Percentiles rank a stretch among this genome's conserved stretches.
Conservation (phyloP, 2,329 filamentous ascomycete species). For the Cytospora schulzeri region DNA sequence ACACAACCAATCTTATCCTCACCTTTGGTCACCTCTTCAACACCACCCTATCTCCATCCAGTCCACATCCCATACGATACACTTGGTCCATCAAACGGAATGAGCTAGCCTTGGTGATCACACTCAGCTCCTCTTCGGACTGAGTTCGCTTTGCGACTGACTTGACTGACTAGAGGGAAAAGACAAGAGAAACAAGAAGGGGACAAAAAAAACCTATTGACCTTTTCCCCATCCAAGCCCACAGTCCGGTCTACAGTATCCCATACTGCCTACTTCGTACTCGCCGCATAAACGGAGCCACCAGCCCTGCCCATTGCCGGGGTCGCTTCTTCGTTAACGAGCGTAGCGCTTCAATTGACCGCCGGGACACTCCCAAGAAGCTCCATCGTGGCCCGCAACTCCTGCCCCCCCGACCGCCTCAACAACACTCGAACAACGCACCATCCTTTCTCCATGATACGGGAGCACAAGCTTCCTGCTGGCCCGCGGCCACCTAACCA, state of each 20-base stretch:
- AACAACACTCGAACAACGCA: constrained; percentile 18
- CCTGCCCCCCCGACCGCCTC: constrained; percentile 7
- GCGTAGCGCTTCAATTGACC: constrained; percentile 26
- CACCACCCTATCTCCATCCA: background rate
- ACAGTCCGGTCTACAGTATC: constrained; percentile 9
- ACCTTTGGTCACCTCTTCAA: background rate
- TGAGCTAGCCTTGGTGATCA: constrained; percentile 24
- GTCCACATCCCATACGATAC: background rate
- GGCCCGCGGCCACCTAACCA: constrained; percentile 61
- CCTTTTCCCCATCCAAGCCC: constrained; percentile 21
- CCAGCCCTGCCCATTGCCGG: constrained; percentile 10
- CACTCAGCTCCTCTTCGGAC: constrained; percentile 29
- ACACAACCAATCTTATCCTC: background rate
- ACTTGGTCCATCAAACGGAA: constrained; percentile 11
- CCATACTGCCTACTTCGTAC: background rate
- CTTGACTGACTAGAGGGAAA: background rate
- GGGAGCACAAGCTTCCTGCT: constrained; percentile 59
- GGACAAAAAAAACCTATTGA: constrained; percentile 5
- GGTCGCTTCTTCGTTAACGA: constrained; percentile 17
- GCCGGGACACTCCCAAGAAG: constrained; percentile 12
- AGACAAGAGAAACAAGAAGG: background rate
- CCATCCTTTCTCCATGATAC: constrained; percentile 47
- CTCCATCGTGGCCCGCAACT: constrained; percentile 19
- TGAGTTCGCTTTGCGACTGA: constrained; percentile 24
- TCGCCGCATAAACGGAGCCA: constrained; percentile 10